Evolutionary conservation across 306 rosid species (phyloP).

Genomic region (Oemleria cerasiformis): DNA sequence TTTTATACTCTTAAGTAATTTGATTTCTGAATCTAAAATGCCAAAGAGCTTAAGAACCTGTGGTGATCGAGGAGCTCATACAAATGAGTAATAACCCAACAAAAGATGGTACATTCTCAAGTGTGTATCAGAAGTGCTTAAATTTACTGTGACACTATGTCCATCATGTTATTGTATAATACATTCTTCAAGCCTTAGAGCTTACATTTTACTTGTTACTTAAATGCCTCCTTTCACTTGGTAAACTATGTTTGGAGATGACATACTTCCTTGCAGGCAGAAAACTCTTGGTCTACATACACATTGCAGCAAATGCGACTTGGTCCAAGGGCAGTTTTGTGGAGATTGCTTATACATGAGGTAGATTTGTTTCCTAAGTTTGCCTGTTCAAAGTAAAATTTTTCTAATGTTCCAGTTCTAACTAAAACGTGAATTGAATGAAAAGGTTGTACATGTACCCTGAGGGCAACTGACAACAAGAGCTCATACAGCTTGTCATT

Average conservation of each 20-base stretch:
- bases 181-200: background rate
- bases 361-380: conserved; percentile 31
- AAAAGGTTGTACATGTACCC: background rate
- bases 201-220: background rate
- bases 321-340: conserved; percentile 58
- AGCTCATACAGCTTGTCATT: background rate
- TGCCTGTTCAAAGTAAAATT: background rate
- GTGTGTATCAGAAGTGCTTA: background rate
- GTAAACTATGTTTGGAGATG: background rate
- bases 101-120: background rate
- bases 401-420: background rate
- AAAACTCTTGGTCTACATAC: conserved; percentile 56
- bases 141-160: background rate
- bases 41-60: no score
- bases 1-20: background rate
- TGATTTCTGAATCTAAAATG: background rate
- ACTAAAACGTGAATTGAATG: background rate
- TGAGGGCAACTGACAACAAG: background rate
- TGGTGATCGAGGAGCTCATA: background rate
- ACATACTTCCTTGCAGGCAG: conserved; percentile 48
- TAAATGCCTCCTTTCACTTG: conserved; percentile 1
- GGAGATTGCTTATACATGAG: conserved; percentile 89
- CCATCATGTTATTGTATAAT: background rate
- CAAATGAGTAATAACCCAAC: background rate
- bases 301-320: conserved; percentile 55